Evolutionary conservation across 1,284 basidiomycete genomes (phyloP), one percentile per base, ranked within the genome.

Genomic region (Rhodofomes roseus): DNA sequence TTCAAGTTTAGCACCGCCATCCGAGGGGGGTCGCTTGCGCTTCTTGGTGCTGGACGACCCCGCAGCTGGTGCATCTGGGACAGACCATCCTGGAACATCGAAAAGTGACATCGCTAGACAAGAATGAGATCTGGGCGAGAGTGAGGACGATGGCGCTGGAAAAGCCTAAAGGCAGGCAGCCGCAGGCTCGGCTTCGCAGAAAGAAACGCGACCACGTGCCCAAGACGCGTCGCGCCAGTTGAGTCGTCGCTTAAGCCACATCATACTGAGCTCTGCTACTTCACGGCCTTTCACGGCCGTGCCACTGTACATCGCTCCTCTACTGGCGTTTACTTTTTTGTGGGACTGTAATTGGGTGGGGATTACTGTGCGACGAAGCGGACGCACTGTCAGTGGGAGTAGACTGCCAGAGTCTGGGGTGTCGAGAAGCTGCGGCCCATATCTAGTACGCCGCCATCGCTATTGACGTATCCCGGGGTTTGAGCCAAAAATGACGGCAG

Each of bases 31-130:
- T 23, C 85, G 81, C 73, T 90, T 93, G 54, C 91, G 84, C 68
- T 93, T 93, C 69, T 81, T 85, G 20, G 82, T 79, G 8, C 59
- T 51, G 5, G 66, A 64, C 12, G 71, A 52, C 54, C 76, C 74
- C 29, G 76, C 58, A 27, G 83, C 70, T 3, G 84, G 81, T 1
- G 74, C 74, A 14, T 74, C 67, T 22, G 81, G 75, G 5, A 90
- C 74, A 43, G 79, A 77, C 89, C 89, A 92, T 34, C 90, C 89
- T 4, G 89, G 86, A 12, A 92, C 85, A 46, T 89, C 78, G 72
- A 92, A 92, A 56, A 89, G 68, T 53, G 77, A 69, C 81, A 83
- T 83, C 31, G 37, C 4, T n/a, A 37, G 39, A 39, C 16, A 36
- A 14, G 48, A 51, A 27, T 4, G 46, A 27, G 50, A 52, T 9